Evolutionary conservation across 163 green algal genomes (phyloP).

Genomic region (Volvox carteri): DNA sequence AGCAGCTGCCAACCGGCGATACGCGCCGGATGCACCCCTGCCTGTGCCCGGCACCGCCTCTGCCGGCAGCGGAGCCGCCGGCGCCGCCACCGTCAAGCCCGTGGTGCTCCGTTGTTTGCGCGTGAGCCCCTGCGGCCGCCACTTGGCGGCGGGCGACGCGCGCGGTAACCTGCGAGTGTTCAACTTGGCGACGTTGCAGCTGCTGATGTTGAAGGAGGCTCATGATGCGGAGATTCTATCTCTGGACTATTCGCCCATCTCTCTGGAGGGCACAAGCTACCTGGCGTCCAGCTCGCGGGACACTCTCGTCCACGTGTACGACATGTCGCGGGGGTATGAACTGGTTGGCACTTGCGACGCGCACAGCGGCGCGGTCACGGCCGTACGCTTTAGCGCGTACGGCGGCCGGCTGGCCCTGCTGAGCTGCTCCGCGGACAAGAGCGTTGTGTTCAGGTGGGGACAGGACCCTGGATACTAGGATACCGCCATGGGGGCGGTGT

Average conservation of each 20-base stretch:
- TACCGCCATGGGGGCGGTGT: too few species aligned
- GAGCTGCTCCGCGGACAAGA: conserved; percentile 60
- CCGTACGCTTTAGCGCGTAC: conserved; percentile 47
- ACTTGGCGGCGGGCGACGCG: conserved; percentile 70
- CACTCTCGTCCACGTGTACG: conserved; percentile 72
- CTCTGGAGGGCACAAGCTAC: conserved; percentile 28
- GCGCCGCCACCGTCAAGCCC: not conserved
- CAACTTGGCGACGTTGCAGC: conserved; percentile 58
- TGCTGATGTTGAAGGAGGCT: conserved; percentile 63
- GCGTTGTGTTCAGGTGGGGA: conserved; percentile 68
- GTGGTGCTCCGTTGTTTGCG: conserved; percentile 71
- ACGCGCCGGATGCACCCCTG: conserved; percentile 35
- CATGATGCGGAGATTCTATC: conserved; percentile 74
- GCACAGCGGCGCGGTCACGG: conserved; percentile 64
- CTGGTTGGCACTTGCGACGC: conserved; percentile 80
- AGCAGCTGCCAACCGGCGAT: not conserved
- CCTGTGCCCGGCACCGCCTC: not conserved
- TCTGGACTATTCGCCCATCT: conserved; percentile 65
- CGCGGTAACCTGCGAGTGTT: conserved; percentile 75
- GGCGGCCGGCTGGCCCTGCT: conserved; percentile 54
- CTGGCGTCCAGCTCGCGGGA: conserved; percentile 57
- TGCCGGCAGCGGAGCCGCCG: not conserved
- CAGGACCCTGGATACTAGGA: too few species aligned
- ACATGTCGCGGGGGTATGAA: conserved; percentile 66
- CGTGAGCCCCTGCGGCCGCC: conserved; percentile 63